Conservation (phyloP, 352 stramenopile genomes). For the Blastocystis sp. region DNA sequence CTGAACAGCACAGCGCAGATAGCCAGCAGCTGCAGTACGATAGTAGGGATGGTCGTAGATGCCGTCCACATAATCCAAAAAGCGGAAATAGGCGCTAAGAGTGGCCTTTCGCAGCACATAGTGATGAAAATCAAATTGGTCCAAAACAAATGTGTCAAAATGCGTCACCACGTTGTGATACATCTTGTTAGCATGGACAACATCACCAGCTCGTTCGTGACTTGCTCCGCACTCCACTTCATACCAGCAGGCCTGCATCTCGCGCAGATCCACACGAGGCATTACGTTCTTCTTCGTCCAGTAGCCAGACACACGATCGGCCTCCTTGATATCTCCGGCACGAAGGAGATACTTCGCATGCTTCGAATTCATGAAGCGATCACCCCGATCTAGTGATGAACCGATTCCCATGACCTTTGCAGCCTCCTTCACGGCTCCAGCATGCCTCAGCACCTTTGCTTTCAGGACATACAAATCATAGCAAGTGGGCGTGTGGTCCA, state of each 20-base stretch:
- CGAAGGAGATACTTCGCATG: conserved; percentile 7
- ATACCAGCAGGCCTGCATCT: conserved; percentile 22
- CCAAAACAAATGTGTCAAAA: neutral
- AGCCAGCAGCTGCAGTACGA: neutral
- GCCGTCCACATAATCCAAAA: neutral
- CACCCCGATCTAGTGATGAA: neutral
- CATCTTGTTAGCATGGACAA: conserved; percentile 20
- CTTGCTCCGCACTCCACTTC: neutral
- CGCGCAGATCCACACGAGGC: neutral
- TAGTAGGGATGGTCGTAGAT: conserved; percentile 5
- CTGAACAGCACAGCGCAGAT: neutral
- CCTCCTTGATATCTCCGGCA: neutral
- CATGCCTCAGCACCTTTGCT: conserved; percentile 20
- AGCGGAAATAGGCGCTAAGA: neutral
- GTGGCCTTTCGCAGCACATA: conserved; percentile 35
- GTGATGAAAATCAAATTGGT: conserved; percentile 43
- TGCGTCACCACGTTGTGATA: neutral
- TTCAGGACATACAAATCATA: conserved; percentile 32
- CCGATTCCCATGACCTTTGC: neutral
- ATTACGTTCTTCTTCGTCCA: neutral
- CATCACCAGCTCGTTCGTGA: neutral
- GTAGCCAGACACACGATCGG: neutral
- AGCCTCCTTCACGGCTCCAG: neutral
- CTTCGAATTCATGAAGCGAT: conserved; percentile 43
- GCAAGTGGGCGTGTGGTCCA: conserved; percentile 26